Evolutionary conservation across 2,329 filamentous ascomycete genomes (phyloP).

Genomic region (Lachnellula suecica): DNA sequence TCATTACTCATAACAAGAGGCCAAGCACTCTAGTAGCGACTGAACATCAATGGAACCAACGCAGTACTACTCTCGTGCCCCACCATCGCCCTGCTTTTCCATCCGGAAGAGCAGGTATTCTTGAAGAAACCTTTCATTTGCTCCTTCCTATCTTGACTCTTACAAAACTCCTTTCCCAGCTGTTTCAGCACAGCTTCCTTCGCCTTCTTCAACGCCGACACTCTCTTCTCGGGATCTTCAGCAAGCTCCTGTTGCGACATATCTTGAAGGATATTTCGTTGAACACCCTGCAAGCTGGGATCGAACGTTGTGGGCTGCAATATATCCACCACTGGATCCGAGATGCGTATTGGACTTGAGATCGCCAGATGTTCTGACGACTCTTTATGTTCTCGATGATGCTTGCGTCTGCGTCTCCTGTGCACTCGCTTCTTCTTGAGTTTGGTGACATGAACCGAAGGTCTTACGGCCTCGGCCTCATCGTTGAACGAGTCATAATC

Average conservation of each 20-base stretch:
- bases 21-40: slow-evolving; percentile 34
- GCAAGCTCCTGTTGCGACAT: slow-evolving; percentile 54
- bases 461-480: slow-evolving; percentile 6
- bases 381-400: slow-evolving; percentile 36
- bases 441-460: slow-evolving; percentile 41
- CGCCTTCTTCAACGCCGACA: slow-evolving; percentile 55
- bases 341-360: slow-evolving; percentile 27
- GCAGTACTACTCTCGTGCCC: slow-evolving; percentile 50
- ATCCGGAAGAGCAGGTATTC: slow-evolving; percentile 23
- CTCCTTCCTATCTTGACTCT: slow-evolving; percentile 25
- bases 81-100: slow-evolving; percentile 22
- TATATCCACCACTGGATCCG: slow-evolving; percentile 31
- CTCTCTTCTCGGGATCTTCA: slow-evolving; percentile 55
- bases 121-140: slow-evolving; percentile 24
- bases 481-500: slow-evolving; percentile 8
- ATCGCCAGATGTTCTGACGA: slow-evolving; percentile 11
- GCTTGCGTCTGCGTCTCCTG: slow-evolving; percentile 32
- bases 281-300: slow-evolving; percentile 53
- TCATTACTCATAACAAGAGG: slow-evolving; percentile 22
- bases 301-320: slow-evolving; percentile 58
- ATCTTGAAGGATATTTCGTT: slow-evolving; percentile 58
- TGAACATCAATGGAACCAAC: slow-evolving; percentile 62
- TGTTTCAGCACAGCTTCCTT: slow-evolving; percentile 61
- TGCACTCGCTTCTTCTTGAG: slow-evolving; percentile 44
- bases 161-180: slow-evolving; percentile 51